Evolutionary conservation across 192 early-diverging fungal genomes (phyloP).

Genomic region (Backusella macrospora): DNA sequence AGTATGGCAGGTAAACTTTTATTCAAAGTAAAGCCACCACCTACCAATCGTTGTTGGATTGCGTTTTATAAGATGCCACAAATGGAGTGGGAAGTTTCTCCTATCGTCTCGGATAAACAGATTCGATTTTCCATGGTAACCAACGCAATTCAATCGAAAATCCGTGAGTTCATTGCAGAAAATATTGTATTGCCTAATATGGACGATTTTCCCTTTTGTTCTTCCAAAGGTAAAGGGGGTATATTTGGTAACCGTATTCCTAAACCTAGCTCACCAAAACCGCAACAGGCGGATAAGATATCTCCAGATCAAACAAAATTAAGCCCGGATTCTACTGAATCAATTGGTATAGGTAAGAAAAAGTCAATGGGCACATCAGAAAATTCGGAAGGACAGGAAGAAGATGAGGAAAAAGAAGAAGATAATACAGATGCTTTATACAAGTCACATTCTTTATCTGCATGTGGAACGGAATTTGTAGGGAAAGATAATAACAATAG

Average conservation of each 20-base stretch:
- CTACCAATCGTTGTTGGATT: slow-evolving; percentile 84
- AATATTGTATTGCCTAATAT: slow-evolving; percentile 86
- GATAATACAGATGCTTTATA: not conserved
- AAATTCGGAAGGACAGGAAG: not conserved
- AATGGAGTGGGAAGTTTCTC: slow-evolving; percentile 72
- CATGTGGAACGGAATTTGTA: slow-evolving; percentile 6
- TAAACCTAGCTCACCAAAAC: slow-evolving; percentile 1
- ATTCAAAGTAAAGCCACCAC: slow-evolving; percentile 78
- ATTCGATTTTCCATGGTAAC: slow-evolving; percentile 79
- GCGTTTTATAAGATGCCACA: slow-evolving; percentile 80
- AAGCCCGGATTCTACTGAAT: not conserved
- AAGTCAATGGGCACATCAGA: not conserved
- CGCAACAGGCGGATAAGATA: not conserved
- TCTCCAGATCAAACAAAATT: not conserved
- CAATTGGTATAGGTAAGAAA: not conserved
- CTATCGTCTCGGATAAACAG: slow-evolving; percentile 83
- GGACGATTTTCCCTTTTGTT: slow-evolving; percentile 85
- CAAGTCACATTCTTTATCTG: not conserved
- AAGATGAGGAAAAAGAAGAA: not conserved
- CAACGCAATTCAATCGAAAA: slow-evolving; percentile 81
- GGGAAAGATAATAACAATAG: not conserved
- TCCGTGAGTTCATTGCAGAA: slow-evolving; percentile 78
- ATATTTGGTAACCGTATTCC: slow-evolving; percentile 51
- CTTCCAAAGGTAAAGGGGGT: slow-evolving; percentile 53
- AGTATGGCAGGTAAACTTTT: slow-evolving; percentile 72